Percentiles rank a stretch among this genome's conserved stretches.
Conservation (phyloP, 805 yeast genomes). For the Suhomyces emberorum region DNA sequence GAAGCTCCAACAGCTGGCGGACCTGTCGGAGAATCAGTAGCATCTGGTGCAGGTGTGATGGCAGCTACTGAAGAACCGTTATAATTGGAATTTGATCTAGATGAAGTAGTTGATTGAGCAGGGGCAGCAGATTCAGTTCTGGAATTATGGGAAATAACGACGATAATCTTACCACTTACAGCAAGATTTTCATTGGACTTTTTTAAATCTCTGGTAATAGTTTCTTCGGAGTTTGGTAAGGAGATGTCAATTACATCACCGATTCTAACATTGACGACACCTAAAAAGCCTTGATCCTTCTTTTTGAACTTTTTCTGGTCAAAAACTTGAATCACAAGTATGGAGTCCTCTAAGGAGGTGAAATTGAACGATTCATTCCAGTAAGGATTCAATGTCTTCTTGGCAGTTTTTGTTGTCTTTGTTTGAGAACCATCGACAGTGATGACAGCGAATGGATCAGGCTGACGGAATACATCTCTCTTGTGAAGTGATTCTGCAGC, state of each 20-base stretch:
- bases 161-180: constrained; percentile 88
- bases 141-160: constrained; percentile 57
- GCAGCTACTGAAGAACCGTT: constrained; percentile 8
- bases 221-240: constrained; percentile 59
- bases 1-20: constrained; percentile 17
- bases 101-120: constrained; percentile 13
- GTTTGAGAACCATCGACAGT: constrained; percentile 98
- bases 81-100: constrained; percentile 11
- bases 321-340: constrained; percentile 88
- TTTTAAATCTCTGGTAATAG: constrained; percentile 88
- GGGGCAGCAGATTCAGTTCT: constrained; percentile 16
- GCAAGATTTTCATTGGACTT: constrained; percentile 87
- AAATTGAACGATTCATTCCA: constrained; percentile 94
- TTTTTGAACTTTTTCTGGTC: constrained; percentile 97
- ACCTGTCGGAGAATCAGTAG: constrained; percentile 11
- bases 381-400: constrained; percentile 91
- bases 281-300: constrained; percentile 97
- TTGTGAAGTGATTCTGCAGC: constrained; percentile 96
- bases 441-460: constrained; percentile 96
- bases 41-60: constrained; percentile 13
- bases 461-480: constrained; percentile 91
- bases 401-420: constrained; percentile 88
- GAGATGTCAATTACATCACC: constrained; percentile 81
- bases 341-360: constrained; percentile 73
- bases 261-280: constrained; percentile 88